Percentiles rank a stretch among this genome's conserved stretches.
These are phyloP conservation scores for Clarkia xantiana DNA, from an alignment of 345 rosid genomes.

Conservation along the genomic window DNA sequence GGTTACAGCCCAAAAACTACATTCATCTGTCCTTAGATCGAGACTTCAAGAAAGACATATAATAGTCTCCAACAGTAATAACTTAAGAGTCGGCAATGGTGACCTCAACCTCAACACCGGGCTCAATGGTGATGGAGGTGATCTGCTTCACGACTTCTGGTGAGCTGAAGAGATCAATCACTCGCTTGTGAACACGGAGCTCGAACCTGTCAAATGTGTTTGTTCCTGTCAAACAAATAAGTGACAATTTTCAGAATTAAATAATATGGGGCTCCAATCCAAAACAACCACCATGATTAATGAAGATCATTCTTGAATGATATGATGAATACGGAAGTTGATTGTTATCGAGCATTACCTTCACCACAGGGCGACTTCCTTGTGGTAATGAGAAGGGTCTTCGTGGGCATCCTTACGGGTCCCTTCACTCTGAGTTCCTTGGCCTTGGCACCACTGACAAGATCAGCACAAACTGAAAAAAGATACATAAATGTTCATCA, in stretches of 20 bases:
- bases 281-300: too few relatives aligned
- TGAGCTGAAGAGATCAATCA: conserved; percentile 14
- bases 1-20: too few relatives aligned
- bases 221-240: conserved; percentile 7
- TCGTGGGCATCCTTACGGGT: conserved; percentile 18
- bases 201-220: conserved; percentile 10
- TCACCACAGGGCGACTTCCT: conserved; percentile 19
- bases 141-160: conserved; percentile 13
- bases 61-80: background rate
- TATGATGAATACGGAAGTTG: background rate
- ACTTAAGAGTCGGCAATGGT: conserved; percentile 12
- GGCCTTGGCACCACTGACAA: conserved; percentile 15
- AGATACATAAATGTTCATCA: background rate
- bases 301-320: too few relatives aligned
- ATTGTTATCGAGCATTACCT: conserved; percentile 3
- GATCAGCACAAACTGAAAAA: conserved; percentile 9
- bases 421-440: conserved; percentile 14
- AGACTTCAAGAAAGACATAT: too few relatives aligned
- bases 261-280: too few relatives aligned
- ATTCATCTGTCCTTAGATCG: too few relatives aligned
- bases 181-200: conserved; percentile 15
- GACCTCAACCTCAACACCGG: conserved; percentile 14
- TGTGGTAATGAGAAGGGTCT: conserved; percentile 15
- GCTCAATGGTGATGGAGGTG: conserved; percentile 12
- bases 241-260: background rate